Base-by-base conservation (phyloP, 495 filamentous ascomycete genomes). In the Neurospora sp. region DNA sequence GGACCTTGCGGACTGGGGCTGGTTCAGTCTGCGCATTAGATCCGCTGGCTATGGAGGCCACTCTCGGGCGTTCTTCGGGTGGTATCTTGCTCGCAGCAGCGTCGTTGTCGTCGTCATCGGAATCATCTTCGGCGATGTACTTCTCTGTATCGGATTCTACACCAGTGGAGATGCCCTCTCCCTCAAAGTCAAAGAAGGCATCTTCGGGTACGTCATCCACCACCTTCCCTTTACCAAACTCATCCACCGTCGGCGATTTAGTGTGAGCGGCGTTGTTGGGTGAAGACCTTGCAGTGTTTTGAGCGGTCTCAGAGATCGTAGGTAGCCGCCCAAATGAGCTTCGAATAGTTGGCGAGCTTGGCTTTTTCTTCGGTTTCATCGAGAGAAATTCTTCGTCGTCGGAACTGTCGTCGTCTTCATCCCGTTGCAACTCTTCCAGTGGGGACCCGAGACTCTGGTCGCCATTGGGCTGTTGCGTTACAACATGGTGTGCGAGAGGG, bases 381-480 rank as follows among this genome's bases (percentile, higher is more conserved):
- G 80, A 78, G 5, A 82, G 70, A 31, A 78, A 82, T 27, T 80
- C 80, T 1, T 79, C 76, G 27, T 81, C 76, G 17, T 78, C 73
- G 39, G 71, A 73, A 35, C 70, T 69, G 8, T 45, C 74, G 75
- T 74, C 68, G 73, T 76, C 68, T 70, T 77, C 78, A 74, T 81
- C 80, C 70, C 31, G 70, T 69, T 69, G 78, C 20, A 71, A 10
- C 65, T 72, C 74, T 70, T 79, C 73, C 53, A 75, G 48, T 5
- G 75, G 75, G 1, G 78, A 72, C 10, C 75, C 76, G 17, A 73
- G 74, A 65, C 27, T 65, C 9, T n/a, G 22, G 37, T 71, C 27
- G 39, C 44, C 20, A 9, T 40, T 39, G n/a, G 69, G 14, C 22
- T 42, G 72, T 42, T n/a, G 68, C 8, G 35, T 69, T 38, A 45